Conservation (phyloP, 2,329 filamentous ascomycete species). For the Pyrenochaeta sp. region DNA sequence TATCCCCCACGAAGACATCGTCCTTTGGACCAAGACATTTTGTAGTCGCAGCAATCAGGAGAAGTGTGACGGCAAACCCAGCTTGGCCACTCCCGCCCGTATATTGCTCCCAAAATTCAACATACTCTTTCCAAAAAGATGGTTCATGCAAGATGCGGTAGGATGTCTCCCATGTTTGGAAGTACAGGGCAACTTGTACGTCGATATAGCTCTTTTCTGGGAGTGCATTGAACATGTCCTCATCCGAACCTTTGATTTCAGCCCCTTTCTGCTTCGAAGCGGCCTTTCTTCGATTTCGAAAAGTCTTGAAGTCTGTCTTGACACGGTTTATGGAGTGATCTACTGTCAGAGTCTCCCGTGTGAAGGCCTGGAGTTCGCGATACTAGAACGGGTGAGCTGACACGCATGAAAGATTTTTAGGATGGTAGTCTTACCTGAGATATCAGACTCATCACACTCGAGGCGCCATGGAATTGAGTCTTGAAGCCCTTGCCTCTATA, state of each 20-base stretch:
- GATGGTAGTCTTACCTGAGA: conserved; percentile 35
- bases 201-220: conserved; percentile 51
- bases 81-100: conserved; percentile 30
- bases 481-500: conserved; percentile 55
- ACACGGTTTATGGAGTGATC: conserved; percentile 40
- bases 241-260: conserved; percentile 28
- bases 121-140: conserved; percentile 61
- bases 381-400: conserved; percentile 36
- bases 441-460: conserved; percentile 48
- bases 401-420: not conserved
- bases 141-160: conserved; percentile 63
- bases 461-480: conserved; percentile 54
- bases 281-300: conserved; percentile 39
- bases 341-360: conserved; percentile 35
- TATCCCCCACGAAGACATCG: conserved; percentile 53
- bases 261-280: conserved; percentile 27
- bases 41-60: conserved; percentile 50
- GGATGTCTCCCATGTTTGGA: conserved; percentile 58
- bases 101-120: conserved; percentile 53
- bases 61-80: conserved; percentile 50
- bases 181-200: conserved; percentile 55
- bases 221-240: conserved; percentile 46
- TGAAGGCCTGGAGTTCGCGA: conserved; percentile 46
- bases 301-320: conserved; percentile 43
- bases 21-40: conserved; percentile 44